Percentiles rank a stretch among this genome's conserved stretches.
phyloP scores from a whole-genome alignment of 352 stramenopile genomes.

The Lagenidium sp. region DNA sequence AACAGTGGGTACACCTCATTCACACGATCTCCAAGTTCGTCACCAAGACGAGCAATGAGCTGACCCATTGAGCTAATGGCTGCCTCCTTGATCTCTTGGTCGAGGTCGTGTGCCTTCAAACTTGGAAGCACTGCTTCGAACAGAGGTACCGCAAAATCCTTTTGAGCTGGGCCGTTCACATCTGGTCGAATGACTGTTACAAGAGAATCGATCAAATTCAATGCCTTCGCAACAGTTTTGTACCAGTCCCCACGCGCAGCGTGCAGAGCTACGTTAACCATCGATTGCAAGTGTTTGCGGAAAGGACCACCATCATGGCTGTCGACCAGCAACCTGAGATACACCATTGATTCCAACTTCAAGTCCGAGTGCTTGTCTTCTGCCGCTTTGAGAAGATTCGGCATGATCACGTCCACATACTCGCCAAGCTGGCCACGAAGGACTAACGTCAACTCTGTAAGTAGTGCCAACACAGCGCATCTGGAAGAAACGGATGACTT shows the following conservation, averaged over 20 bases:
- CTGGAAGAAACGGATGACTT: conserved; percentile 72
- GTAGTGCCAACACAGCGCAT: conserved; percentile 75
- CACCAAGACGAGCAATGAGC: conserved; percentile 75
- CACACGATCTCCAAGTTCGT: conserved; percentile 73
- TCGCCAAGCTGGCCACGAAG: conserved; percentile 61
- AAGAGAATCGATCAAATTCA: conserved; percentile 90
- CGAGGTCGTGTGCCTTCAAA: conserved; percentile 95
- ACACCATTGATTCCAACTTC: conserved; percentile 93
- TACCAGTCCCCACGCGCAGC: conserved; percentile 97
- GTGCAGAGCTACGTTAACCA: conserved; percentile 85
- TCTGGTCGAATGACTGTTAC: conserved; percentile 70
- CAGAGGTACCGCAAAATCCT: conserved; percentile 68
- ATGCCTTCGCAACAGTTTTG: conserved; percentile 95
- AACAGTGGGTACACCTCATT: conserved; percentile 87
- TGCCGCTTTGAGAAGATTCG: conserved; percentile 79
- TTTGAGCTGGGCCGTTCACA: conserved; percentile 13
- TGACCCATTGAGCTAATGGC: conserved; percentile 89
- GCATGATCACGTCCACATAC: conserved; percentile 66
- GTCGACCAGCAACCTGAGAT: conserved; percentile 91
- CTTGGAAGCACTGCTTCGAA: conserved; percentile 92
- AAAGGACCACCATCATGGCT: conserved; percentile 82
- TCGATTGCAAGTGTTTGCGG: conserved; percentile 55
- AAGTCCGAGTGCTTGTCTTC: conserved; percentile 91
- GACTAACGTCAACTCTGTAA: conserved; percentile 79
- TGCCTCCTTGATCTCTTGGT: conserved; percentile 99